Evolutionary conservation across 2,329 filamentous ascomycete genomes (phyloP).

Genomic region (Phaeosphaeriaceae sp.): DNA sequence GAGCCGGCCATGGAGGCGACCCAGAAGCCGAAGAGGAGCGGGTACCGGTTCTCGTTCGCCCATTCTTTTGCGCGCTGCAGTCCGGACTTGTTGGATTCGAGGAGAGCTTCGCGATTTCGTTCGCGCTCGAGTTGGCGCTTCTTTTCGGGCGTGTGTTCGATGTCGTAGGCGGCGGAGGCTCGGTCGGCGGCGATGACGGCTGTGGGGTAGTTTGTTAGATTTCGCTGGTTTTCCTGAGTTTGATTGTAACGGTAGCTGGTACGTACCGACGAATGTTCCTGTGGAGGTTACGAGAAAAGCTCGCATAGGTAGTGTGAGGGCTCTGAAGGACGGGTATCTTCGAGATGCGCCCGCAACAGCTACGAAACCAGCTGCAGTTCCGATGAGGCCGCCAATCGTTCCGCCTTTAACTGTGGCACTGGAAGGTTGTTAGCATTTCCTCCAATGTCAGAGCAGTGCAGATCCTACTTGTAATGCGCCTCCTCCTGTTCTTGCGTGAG

Average conservation of each 20-base stretch:
- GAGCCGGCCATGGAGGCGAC: constrained; percentile 79
- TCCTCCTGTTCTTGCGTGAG: constrained; percentile 92
- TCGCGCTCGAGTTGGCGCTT: constrained; percentile 39
- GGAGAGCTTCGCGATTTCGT: constrained; percentile 41
- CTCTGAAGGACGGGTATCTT: constrained; percentile 79
- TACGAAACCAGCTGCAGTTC: constrained; percentile 70
- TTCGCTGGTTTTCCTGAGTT: not conserved
- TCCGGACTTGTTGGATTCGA: constrained; percentile 63
- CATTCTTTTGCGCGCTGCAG: constrained; percentile 73
- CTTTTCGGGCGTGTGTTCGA: constrained; percentile 67
- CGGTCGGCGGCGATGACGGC: constrained; percentile 84
- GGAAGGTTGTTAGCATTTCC: constrained; percentile 22
- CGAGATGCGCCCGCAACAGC: constrained; percentile 73
- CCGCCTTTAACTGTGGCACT: constrained; percentile 82
- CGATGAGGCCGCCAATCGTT: constrained; percentile 72
- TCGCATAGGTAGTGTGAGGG: constrained; percentile 87
- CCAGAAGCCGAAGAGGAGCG: constrained; percentile 84
- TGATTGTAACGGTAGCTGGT: not conserved
- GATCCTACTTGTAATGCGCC: constrained; percentile 76
- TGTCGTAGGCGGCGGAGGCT: constrained; percentile 75
- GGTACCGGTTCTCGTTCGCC: constrained; percentile 83
- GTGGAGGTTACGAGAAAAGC: constrained; percentile 86
- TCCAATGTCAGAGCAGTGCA: not conserved
- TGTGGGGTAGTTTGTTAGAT: constrained; percentile 28
- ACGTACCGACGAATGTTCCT: constrained; percentile 77